Percentiles rank a stretch among this genome's conserved stretches.
phyloP scores from a whole-genome alignment of 768 basidiomycete species.

The Collybia sp. region DNA sequence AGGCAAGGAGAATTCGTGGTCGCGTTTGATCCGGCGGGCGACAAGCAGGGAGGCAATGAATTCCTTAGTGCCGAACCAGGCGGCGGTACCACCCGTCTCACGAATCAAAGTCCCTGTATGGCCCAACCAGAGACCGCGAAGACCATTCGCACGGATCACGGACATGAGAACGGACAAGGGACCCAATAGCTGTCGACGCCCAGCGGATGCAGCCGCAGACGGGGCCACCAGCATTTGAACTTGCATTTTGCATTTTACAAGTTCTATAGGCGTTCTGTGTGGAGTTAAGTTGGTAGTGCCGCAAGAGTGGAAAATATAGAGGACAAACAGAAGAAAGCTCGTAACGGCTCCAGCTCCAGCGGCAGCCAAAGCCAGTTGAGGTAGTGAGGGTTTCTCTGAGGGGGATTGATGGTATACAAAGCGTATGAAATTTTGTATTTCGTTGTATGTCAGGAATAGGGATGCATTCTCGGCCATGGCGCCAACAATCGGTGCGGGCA shows the following conservation, averaged over 20 bases:
- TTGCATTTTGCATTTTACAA: slow-evolving; percentile 98
- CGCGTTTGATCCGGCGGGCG: slow-evolving; percentile 32
- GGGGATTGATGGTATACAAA: slow-evolving; percentile 29
- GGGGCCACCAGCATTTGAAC: slow-evolving; percentile 70
- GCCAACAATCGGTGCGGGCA: slow-evolving; percentile 87
- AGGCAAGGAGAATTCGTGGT: slow-evolving; percentile 9
- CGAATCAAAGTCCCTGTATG: slow-evolving; percentile 92
- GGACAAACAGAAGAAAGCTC: slow-evolving; percentile 79
- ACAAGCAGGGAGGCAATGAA: slow-evolving; percentile 60
- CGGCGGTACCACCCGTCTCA: slow-evolving; percentile 85
- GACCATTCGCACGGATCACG: slow-evolving; percentile 61
- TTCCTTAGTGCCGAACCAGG: slow-evolving; percentile 92
- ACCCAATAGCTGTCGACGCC: slow-evolving; percentile 48
- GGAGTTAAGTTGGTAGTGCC: slow-evolving; percentile 1
- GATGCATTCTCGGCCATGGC: slow-evolving; percentile 91
- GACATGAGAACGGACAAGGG: slow-evolving; percentile 63
- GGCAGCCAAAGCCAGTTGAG: slow-evolving; percentile 75
- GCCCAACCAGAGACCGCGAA: slow-evolving; percentile 93
- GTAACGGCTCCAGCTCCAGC: slow-evolving; percentile 84
- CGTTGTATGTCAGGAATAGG: slow-evolving; percentile 82
- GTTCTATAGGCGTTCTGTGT: slow-evolving; percentile 83
- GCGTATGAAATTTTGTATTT: slow-evolving; percentile 62
- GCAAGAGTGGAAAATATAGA: neutral
- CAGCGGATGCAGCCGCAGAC: slow-evolving; percentile 10
- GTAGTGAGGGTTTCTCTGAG: slow-evolving; percentile 32